Evolutionary conservation across 2,329 filamentous ascomycete genomes (phyloP).

Genomic region (Escovopsis sp.): DNA sequence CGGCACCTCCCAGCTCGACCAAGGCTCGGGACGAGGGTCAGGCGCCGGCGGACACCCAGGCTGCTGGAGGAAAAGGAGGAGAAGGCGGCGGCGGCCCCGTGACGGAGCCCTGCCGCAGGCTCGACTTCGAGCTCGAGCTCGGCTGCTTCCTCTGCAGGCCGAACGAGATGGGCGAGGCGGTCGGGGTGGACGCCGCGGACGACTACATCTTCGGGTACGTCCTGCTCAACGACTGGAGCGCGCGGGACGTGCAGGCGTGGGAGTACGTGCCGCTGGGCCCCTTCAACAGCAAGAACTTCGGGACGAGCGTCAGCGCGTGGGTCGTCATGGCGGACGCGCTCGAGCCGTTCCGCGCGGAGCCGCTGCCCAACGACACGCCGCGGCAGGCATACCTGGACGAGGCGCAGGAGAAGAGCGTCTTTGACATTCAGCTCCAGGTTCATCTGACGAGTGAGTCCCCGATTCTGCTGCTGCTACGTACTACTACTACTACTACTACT

Average conservation of each 20-base stretch:
- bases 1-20: conserved; percentile 25
- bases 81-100: conserved; percentile 36
- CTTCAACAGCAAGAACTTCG: conserved; percentile 46
- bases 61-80: no score
- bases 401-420: conserved; percentile 20
- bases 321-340: conserved; percentile 45
- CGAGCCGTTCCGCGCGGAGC: conserved; percentile 12
- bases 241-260: conserved; percentile 44
- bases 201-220: conserved; percentile 57
- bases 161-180: conserved; percentile 51
- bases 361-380: conserved; percentile 18
- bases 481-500: not conserved
- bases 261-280: conserved; percentile 49
- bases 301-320: conserved; percentile 46
- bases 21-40: no score
- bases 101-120: conserved; percentile 39
- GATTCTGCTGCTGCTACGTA: no score
- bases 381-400: conserved; percentile 38
- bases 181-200: conserved; percentile 51
- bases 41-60: no score
- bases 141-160: conserved; percentile 56
- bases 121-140: conserved; percentile 69
- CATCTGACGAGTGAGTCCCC: conserved; percentile 21
- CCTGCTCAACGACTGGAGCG: conserved; percentile 49
- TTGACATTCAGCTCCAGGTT: conserved; percentile 23